Evolutionary conservation across 179 eudicot genomes (phyloP).

Genomic region (Spinacia oleracea): DNA sequence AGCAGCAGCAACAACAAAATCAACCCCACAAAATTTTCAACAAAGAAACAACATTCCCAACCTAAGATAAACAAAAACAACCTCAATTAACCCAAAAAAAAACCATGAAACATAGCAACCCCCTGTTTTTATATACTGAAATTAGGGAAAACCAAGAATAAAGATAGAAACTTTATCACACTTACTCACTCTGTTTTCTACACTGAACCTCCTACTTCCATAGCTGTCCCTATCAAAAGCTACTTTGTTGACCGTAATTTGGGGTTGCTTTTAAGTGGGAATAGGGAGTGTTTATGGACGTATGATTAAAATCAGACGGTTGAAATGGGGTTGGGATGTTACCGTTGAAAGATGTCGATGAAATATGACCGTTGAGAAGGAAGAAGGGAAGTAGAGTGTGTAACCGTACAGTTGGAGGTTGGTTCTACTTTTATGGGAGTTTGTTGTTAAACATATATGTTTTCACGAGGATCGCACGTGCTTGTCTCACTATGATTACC

Average conservation of each 20-base stretch:
- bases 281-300: conserved; percentile 29
- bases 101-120: conserved; percentile 20
- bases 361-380: conserved; percentile 66
- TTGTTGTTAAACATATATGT: conserved; percentile 3
- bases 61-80: conserved; percentile 16
- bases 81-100: conserved; percentile 44
- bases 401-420: conserved; percentile 31
- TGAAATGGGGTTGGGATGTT: conserved; percentile 35
- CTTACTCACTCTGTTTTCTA: conserved; percentile 8
- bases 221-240: conserved; percentile 42
- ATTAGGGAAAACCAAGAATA: not conserved
- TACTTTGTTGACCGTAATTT: conserved; percentile 32
- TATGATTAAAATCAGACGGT: conserved; percentile 57
- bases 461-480: conserved; percentile 57
- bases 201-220: conserved; percentile 8
- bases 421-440: conserved; percentile 16
- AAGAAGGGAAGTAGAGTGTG: conserved; percentile 16
- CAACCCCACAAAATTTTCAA: not conserved
- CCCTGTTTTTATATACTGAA: conserved; percentile 39
- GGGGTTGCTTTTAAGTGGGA: conserved; percentile 20
- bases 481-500: conserved; percentile 27
- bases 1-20: conserved; percentile 8
- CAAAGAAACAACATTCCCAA: conserved; percentile 1
- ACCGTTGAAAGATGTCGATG: conserved; percentile 61
- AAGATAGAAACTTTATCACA: conserved; percentile 18